phyloP scores from a whole-genome alignment of 164 flowering plant genomes.

The Annona squamosa region DNA sequence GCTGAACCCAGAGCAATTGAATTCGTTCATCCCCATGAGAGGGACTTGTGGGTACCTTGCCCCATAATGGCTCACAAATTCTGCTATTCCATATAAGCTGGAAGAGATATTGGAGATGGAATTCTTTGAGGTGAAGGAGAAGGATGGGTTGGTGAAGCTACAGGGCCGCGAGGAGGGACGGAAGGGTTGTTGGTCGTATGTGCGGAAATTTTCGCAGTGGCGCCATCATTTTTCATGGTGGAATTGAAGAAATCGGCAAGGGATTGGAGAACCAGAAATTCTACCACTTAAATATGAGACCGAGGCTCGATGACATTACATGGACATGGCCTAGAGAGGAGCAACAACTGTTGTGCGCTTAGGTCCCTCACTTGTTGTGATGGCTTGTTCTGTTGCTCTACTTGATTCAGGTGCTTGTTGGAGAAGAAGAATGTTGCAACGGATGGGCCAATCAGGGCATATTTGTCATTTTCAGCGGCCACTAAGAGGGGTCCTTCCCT shows the following conservation, averaged over 20 bases:
- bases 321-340: conserved; percentile 34
- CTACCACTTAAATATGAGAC: conserved; percentile 32
- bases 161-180: conserved; percentile 34
- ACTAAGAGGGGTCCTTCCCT: no score
- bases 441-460: no score
- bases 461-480: no score
- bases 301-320: conserved; percentile 39
- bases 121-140: conserved; percentile 31
- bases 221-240: conserved; percentile 35
- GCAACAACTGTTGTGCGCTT: conserved; percentile 6
- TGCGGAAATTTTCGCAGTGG: conserved; percentile 45
- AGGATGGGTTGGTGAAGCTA: conserved; percentile 31
- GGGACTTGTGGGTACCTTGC: conserved; percentile 94
- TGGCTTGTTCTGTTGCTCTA: neutral
- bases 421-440: no score
- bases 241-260: conserved; percentile 41
- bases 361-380: neutral
- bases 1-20: conserved; percentile 56
- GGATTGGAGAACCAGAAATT: conserved; percentile 40
- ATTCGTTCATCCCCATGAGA: conserved; percentile 75
- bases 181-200: conserved; percentile 39
- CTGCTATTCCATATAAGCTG: conserved; percentile 39
- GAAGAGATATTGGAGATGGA: conserved; percentile 34
- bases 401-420: neutral
- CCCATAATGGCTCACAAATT: conserved; percentile 92